Base-by-base conservation (phyloP, 2,329 filamentous ascomycete species). In the Claviceps humidiphila region DNA sequence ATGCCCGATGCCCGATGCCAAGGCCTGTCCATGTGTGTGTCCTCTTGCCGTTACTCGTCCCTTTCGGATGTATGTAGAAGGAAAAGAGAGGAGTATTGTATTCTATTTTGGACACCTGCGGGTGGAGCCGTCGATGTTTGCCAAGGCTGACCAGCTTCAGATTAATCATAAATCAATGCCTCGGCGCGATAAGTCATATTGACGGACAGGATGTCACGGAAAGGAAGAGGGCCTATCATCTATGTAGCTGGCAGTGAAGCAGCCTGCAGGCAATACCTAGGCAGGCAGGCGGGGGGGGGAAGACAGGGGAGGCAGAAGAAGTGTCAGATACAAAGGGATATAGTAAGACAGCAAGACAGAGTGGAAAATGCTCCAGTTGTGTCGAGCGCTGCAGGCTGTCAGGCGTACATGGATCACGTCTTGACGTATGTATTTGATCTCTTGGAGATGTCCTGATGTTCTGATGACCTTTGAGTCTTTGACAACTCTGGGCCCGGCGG, bases 281-380 rank as follows among this genome's bases (percentile, higher is more conserved):
- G 39, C 39, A 9, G 39, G 20, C 24, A 17, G 39, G 4, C 39
- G 8, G 39, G n/a, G 14, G 42, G 42, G 20, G 24, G 42, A 17
- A 37, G 44, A 9, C 4, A 8, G 14, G 41, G 22, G 17, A 53
- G 40, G 47, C 22, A 46, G 38, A 26, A 42, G 30, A 34, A 39
- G 44, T 24, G 20, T 20, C 51, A 53, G 39, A 40, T 46, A 45
- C 47, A 50, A 47, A 46, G 47, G 47, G 47, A 50, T 26, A 41
- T 46, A 47, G 44, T n/a, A 47, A 51, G 51, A 53, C 51, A 53
- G 30, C 9, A 34, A 34, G 9, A 34, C 47, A 44, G 50, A 37
- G 24, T 20, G 24, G 37, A 42, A 49, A 52, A 52, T 49, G 26
- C 30, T 22, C 42, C 38, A 52, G 24, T 39, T 48, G 17, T 42